Evolutionary conservation across 1,284 basidiomycete species (phyloP), one percentile per base, ranked within the genome.

Genomic region (Apiotrichum laibachii): DNA sequence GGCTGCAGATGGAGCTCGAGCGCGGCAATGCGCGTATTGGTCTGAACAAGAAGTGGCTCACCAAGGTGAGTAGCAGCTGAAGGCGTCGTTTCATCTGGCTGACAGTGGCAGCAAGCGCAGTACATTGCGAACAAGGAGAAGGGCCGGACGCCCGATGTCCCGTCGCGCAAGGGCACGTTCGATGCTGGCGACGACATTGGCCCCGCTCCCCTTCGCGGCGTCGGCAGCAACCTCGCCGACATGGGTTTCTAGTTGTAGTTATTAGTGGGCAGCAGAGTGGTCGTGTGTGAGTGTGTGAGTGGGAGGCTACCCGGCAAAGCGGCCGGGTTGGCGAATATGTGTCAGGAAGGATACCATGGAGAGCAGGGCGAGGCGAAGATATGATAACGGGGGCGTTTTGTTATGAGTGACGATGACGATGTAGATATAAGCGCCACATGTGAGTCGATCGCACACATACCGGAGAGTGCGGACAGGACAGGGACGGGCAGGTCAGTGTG

Each of bases 1-100:
- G 53, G 45, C 55, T 74, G 21, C 63, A 69, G 35, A 42, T 21
- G 5, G 63, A 73, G n/a, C 57, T 77, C n/a, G 48, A 52, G 15
- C 53, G 44, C 11, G 64, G 61, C n/a, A 65, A 63, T 57, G 59
- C 57, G 35, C 40, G 55, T 5, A 51, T 72, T 39, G 68, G 69
- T 5, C 53, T 70, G 42, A 64, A 63, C 50, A 63, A 59, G 35
- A 66, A 65, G 40, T 75, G 68, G 57, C 62, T 77, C 10, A 60
- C 57, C 43, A 73, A 72, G 64, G 74, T 71, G 35, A 56, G 68
- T 64, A 3, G n/a, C 10, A 13, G 5, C 16, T 11, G 40, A 22
- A 35, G 37, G 2, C 19, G 53, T 33, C 1, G 8, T 5, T 26
- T 5, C 40, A 21, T 21, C 5, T 2, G 21, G 40, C 49, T 54